phyloP scores from a whole-genome alignment of 306 rosid genomes.

The Dicorynia guianensis region DNA sequence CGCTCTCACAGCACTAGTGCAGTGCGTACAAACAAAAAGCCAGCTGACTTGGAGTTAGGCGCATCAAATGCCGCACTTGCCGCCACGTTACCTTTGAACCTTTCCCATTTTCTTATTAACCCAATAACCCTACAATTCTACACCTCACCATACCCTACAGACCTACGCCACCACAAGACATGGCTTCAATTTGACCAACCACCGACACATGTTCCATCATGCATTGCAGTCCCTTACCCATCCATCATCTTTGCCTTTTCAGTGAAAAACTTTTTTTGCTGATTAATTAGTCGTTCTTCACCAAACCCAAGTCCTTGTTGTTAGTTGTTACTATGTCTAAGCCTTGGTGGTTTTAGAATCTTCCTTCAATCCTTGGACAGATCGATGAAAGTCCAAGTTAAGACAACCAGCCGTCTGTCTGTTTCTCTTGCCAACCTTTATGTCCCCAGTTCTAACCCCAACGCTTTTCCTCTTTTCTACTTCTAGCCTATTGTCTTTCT shows the following conservation, averaged over 20 bases:
- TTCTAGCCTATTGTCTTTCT: not conserved
- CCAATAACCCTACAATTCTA: too few relatives aligned
- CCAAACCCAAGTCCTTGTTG: too few relatives aligned
- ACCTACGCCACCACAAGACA: not conserved
- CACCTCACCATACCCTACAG: too few relatives aligned
- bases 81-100: conserved; percentile 23
- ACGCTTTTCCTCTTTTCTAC: not conserved
- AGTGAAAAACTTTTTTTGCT: too few relatives aligned
- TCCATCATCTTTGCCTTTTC: too few relatives aligned
- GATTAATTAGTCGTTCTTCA: too few relatives aligned
- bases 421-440: not conserved
- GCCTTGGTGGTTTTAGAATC: not conserved
- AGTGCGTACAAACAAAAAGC: not conserved
- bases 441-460: not conserved
- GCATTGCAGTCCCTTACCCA: not conserved
- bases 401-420: conserved; percentile 17
- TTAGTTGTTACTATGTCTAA: not conserved
- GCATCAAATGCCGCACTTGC: conserved; percentile 26
- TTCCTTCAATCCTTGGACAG: not conserved
- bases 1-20: not conserved
- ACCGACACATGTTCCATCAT: not conserved
- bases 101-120: too few relatives aligned
- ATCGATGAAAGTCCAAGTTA: not conserved
- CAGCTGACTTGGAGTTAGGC: conserved; percentile 11
- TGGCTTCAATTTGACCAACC: not conserved